Percentiles rank a stretch among this genome's conserved stretches.
Conservation (phyloP, 2,329 filamentous ascomycete species). For the Fusarium phyllophilum region DNA sequence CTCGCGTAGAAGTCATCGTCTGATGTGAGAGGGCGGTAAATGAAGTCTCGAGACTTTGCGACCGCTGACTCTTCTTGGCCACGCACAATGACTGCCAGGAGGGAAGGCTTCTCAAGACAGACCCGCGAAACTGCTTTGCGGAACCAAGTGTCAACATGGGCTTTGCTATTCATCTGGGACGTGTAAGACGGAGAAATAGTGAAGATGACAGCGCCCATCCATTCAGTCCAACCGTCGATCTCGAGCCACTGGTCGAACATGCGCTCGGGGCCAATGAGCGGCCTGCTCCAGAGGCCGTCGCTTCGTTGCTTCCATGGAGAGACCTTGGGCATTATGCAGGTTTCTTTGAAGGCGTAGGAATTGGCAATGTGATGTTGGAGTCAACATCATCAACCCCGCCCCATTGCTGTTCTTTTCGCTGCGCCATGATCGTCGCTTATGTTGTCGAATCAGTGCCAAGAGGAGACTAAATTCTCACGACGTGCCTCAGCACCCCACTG, state of each 20-base stretch:
- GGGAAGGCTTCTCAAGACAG: background rate
- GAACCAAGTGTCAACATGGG: background rate
- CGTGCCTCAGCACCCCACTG: background rate
- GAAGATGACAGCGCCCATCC: background rate
- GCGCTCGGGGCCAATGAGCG: background rate
- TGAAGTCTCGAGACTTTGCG: background rate
- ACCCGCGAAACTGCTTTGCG: background rate
- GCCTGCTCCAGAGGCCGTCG: background rate
- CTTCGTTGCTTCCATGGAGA: background rate
- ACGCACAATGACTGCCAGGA: background rate
- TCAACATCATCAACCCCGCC: background rate
- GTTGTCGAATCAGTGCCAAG: background rate
- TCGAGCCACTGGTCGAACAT: constrained; percentile 16
- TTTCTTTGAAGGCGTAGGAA: too few species aligned
- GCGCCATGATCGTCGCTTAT: background rate
- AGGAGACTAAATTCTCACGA: background rate
- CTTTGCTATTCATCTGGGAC: background rate
- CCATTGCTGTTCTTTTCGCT: too few species aligned
- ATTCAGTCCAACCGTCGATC: background rate
- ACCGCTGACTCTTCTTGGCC: background rate
- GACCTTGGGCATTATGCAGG: background rate
- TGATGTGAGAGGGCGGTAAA: background rate
- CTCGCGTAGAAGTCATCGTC: background rate
- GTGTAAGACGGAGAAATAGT: background rate
- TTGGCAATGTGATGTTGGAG: background rate